These are phyloP conservation scores for Sparassis latifolia DNA, from an alignment of 1,284 basidiomycete genomes.

Conservation along the genomic window DNA sequence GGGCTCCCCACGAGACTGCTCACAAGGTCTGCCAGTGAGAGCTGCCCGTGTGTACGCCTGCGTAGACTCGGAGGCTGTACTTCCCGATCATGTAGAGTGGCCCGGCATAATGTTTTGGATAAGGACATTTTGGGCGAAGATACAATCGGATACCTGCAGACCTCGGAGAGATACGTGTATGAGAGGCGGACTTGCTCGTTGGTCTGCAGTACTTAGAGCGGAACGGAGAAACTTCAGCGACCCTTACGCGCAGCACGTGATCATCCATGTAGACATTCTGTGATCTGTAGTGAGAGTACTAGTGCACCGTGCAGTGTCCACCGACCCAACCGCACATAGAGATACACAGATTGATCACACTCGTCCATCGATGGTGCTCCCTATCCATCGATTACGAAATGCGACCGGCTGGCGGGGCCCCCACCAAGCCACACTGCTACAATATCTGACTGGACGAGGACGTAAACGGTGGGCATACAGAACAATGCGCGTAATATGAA, in stretches of 20 bases:
- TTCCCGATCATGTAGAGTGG: background rate
- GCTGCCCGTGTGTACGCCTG: background rate
- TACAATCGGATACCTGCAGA: background rate
- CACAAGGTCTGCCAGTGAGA: background rate
- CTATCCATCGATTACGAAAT: constrained; percentile 7
- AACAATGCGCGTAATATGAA: constrained; percentile 14
- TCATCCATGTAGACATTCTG: constrained; percentile 1
- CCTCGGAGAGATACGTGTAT: background rate
- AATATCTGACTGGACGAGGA: background rate
- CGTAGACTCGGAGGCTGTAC: background rate
- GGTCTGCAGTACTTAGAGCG: background rate
- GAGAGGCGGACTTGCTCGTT: background rate
- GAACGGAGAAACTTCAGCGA: background rate
- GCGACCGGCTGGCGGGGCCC: background rate
- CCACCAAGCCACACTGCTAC: background rate
- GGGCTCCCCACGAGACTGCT: background rate
- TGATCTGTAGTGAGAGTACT: constrained; percentile 1
- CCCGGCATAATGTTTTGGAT: background rate
- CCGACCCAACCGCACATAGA: background rate
- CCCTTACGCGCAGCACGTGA: background rate
- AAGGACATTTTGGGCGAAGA: background rate
- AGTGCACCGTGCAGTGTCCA: background rate
- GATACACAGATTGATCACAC: background rate
- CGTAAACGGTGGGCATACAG: constrained; percentile 2
- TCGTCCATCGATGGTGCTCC: constrained; percentile 6